Evolutionary conservation across 257 asterid genomes (phyloP).

Genomic region (Thymus mandschuricus): DNA sequence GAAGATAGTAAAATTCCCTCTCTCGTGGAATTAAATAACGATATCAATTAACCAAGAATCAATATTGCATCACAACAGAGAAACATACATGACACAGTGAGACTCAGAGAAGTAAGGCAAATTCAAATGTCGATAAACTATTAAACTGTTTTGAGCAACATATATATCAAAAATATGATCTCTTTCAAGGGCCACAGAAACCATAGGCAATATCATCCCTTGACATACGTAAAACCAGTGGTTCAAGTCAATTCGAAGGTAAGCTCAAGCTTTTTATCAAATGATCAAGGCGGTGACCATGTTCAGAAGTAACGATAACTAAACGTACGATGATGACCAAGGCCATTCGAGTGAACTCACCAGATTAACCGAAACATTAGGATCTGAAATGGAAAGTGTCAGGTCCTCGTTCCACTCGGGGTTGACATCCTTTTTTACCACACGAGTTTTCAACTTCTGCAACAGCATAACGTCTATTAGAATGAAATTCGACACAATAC

Average conservation of each 20-base stretch:
- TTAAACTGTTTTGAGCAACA: too few species aligned
- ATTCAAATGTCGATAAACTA: too few species aligned
- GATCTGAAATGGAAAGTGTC: conserved; percentile 69
- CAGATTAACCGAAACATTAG: conserved; percentile 57
- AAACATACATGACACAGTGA: too few species aligned
- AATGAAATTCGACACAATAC: not conserved
- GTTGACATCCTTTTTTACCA: conserved; percentile 69
- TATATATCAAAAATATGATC: too few species aligned
- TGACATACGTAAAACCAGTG: not conserved
- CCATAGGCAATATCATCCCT: not conserved
- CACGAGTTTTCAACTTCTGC: conserved; percentile 91
- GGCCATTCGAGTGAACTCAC: conserved; percentile 40
- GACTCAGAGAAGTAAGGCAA: too few species aligned
- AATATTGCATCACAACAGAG: too few species aligned
- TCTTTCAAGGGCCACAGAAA: too few species aligned
- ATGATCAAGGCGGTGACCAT: too few species aligned
- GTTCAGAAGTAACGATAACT: not conserved
- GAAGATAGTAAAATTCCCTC: too few species aligned
- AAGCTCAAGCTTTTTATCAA: not conserved
- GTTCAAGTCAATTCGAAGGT: not conserved
- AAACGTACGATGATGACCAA: not conserved
- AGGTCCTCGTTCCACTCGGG: conserved; percentile 94
- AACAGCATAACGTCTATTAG: conserved; percentile 18
- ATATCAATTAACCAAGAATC: too few species aligned
- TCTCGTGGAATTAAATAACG: too few species aligned